phyloP scores from a whole-genome alignment of 306 rosid genomes.

The Malus sylvestris region DNA sequence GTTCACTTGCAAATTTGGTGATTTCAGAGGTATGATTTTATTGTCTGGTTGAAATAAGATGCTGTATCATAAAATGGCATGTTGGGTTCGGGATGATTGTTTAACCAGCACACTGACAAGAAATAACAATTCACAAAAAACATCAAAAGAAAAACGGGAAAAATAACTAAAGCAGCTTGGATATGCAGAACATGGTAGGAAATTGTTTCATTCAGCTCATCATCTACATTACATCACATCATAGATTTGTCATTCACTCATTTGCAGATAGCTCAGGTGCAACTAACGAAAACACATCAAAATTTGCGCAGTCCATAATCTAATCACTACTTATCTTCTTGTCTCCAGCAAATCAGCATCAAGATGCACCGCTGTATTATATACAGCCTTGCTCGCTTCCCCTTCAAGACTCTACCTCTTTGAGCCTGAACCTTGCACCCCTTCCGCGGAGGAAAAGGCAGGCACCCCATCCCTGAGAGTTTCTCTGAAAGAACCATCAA shows the following conservation, averaged over 20 bases:
- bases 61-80: neutral
- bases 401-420: slow-evolving; percentile 21
- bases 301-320: neutral
- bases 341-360: slow-evolving; percentile 43
- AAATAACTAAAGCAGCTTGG: neutral
- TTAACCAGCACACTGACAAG: neutral
- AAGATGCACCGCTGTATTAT: slow-evolving; percentile 33
- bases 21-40: neutral
- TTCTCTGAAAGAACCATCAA: neutral
- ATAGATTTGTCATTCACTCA: neutral
- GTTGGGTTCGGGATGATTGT: neutral
- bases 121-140: neutral
- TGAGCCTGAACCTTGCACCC: slow-evolving; percentile 12
- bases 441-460: slow-evolving; percentile 1
- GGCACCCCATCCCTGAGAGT: slow-evolving; percentile 24
- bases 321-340: slow-evolving; percentile 16
- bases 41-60: neutral
- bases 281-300: neutral
- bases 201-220: neutral
- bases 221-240: neutral
- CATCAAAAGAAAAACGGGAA: neutral
- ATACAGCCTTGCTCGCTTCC: slow-evolving; percentile 39
- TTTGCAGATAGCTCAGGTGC: neutral
- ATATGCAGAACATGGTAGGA: neutral
- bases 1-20: neutral